Conservation (phyloP, 345 rosid species). For the Aquilaria malaccensis region DNA sequence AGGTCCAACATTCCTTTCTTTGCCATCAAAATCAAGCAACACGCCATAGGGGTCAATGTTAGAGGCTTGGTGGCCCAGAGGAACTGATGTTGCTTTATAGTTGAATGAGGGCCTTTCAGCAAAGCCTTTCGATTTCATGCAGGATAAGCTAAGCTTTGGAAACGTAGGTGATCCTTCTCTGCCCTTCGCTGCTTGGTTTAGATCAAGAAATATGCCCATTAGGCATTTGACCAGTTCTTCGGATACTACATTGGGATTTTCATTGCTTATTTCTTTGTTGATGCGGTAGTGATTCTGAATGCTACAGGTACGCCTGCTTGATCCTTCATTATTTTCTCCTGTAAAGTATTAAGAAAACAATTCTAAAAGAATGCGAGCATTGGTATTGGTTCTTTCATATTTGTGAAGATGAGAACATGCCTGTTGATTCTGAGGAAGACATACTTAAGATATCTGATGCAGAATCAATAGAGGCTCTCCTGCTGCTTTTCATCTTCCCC, state of each 20-base stretch:
- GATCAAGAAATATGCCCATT: slow-evolving; percentile 59
- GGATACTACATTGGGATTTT: slow-evolving; percentile 64
- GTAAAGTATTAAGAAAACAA: slow-evolving; percentile 11
- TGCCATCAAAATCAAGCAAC: slow-evolving; percentile 44
- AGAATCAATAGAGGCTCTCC: slow-evolving; percentile 65
- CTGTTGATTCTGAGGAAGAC: slow-evolving; percentile 33
- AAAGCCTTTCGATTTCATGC: slow-evolving; percentile 41
- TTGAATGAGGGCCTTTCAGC: slow-evolving; percentile 23
- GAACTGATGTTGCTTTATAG: slow-evolving; percentile 23
- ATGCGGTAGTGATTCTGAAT: slow-evolving; percentile 25
- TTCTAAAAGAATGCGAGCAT: neutral
- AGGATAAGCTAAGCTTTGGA: slow-evolving; percentile 46
- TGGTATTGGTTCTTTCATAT: neutral
- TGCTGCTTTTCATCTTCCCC: slow-evolving; percentile 32
- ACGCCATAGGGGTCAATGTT: slow-evolving; percentile 67
- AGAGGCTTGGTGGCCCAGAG: slow-evolving; percentile 27
- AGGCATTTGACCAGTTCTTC: slow-evolving; percentile 70
- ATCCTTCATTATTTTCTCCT: slow-evolving; percentile 35
- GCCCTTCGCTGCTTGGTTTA: slow-evolving; percentile 36
- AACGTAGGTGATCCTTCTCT: slow-evolving; percentile 35
- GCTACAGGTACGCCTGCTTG: slow-evolving; percentile 37
- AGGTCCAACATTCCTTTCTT: slow-evolving; percentile 60
- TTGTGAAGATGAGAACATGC: slow-evolving; percentile 26
- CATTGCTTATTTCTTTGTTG: slow-evolving; percentile 28
- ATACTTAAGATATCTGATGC: slow-evolving; percentile 39